Evolutionary conservation across 2,329 filamentous ascomycete genomes (phyloP).

Genomic region (Monilinia fructigena): DNA sequence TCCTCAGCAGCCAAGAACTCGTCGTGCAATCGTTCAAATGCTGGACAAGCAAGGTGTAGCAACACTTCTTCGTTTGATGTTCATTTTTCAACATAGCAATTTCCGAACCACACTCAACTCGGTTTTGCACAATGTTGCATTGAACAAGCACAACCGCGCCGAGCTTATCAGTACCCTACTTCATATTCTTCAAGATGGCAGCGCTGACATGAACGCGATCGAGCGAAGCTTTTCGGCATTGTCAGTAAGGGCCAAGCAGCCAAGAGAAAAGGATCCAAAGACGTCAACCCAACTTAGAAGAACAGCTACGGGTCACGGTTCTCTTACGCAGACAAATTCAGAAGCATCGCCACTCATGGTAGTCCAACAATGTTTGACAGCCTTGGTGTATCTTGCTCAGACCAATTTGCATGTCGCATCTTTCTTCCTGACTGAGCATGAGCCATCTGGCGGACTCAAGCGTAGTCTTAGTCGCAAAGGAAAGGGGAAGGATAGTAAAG

Average conservation of each 20-base stretch:
- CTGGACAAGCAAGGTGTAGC: slow-evolving; percentile 94
- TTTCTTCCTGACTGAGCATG: slow-evolving; percentile 93
- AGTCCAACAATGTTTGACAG: slow-evolving; percentile 88
- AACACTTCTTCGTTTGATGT: slow-evolving; percentile 97
- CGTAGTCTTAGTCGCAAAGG: slow-evolving; percentile 76
- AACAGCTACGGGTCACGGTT: slow-evolving; percentile 59
- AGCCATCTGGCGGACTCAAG: slow-evolving; percentile 75
- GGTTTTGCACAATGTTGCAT: slow-evolving; percentile 86
- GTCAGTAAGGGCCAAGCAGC: slow-evolving; percentile 84
- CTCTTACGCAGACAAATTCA: slow-evolving; percentile 59
- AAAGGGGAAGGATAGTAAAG: slow-evolving; percentile 81
- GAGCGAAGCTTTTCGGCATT: slow-evolving; percentile 94
- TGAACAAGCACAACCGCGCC: slow-evolving; percentile 92
- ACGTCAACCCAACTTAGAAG: slow-evolving; percentile 74
- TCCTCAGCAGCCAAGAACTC: slow-evolving; percentile 57
- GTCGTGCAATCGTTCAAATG: slow-evolving; percentile 89
- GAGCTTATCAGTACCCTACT: slow-evolving; percentile 92
- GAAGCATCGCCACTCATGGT: slow-evolving; percentile 94
- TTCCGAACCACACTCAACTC: slow-evolving; percentile 80
- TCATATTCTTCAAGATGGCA: slow-evolving; percentile 93
- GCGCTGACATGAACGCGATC: slow-evolving; percentile 86
- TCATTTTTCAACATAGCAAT: slow-evolving; percentile 87
- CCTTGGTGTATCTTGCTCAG: slow-evolving; percentile 78
- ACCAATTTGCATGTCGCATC: slow-evolving; percentile 85
- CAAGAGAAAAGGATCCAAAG: slow-evolving; percentile 62